Percentiles rank a stretch among this genome's conserved stretches.
These are phyloP conservation scores for Phalaenopsis hybrid DNA, from an alignment of 116 monocot species.

Conservation along the genomic window DNA sequence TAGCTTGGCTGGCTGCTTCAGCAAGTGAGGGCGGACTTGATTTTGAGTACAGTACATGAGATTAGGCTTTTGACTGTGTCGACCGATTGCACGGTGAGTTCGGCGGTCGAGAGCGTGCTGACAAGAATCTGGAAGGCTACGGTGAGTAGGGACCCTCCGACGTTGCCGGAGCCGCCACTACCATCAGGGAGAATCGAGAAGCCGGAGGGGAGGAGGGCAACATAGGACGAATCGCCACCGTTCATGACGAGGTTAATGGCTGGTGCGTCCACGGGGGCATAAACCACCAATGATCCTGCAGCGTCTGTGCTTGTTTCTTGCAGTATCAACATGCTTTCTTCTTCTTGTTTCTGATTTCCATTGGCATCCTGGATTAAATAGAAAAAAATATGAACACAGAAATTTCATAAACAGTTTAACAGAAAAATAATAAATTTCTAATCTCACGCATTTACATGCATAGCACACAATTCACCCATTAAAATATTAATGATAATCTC, in stretches of 20 bases:
- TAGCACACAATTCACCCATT: no score
- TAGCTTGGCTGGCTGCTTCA: no score
- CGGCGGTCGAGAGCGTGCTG: conserved; percentile 37
- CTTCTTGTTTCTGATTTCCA: conserved; percentile 33
- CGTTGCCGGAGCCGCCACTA: not conserved
- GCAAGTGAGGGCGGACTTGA: conserved; percentile 30
- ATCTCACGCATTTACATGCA: no score
- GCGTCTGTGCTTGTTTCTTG: conserved; percentile 88
- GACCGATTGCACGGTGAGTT: conserved; percentile 42
- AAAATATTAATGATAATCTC: no score
- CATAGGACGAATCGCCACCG: conserved; percentile 77
- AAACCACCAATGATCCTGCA: conserved; percentile 77
- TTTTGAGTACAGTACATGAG: conserved; percentile 44
- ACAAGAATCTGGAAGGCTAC: conserved; percentile 60
- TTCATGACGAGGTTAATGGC: conserved; percentile 80
- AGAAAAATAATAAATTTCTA: no score
- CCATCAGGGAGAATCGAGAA: conserved; percentile 66
- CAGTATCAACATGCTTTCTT: conserved; percentile 74
- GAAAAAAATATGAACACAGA: no score
- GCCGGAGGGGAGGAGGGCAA: conserved; percentile 78
- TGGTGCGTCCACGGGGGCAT: conserved; percentile 78
- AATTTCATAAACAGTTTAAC: no score
- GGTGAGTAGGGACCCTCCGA: conserved; percentile 63
- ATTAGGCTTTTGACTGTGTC: conserved; percentile 46
- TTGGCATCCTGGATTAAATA: conserved; percentile 29